Evolutionary conservation across 768 basidiomycete species (phyloP), one percentile per base, ranked within the genome.

Genomic region (Boletus tomentosulus): DNA sequence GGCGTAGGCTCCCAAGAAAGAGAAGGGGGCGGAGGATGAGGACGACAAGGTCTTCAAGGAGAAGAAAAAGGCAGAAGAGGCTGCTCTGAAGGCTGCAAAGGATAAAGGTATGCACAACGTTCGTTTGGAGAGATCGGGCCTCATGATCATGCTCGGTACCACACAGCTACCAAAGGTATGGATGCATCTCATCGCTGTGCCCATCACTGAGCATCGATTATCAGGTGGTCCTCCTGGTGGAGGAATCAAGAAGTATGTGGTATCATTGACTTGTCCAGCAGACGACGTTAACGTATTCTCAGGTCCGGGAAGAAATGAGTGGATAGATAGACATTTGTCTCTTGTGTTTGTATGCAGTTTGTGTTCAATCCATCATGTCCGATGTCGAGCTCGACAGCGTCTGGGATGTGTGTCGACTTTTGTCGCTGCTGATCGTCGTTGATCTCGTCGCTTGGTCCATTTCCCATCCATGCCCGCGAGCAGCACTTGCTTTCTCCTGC

Each of bases 191-290:
- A 11, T 28, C 47, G 39, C 28, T 31, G 27, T 58, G 30, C 56
- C 52, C 54, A 53, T 42, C 19, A 15, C 10, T 49, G 37, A 37
- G 13, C 27, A 35, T 47, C 12, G 37, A 30, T 16, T 41, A 24
- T 44, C 48, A 89, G 89, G 81, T 57, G 89, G 89, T 22, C 74
- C 86, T 10, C 78, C 84, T 50, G 83, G 82, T 19, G 76, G 80
- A 42, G 89, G 91, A 25, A 90, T 92, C 78, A 92, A 92, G 81
- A 92, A 92, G 90, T 91, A 71, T 62, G 86, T 77, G 27, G 50
- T 48, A 46, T 19, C 19, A 57, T 37, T 41, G 42, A 44, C 42
- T 53, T 31, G 54, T 53, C 46, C 12, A 35, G 52, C 51, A 22
- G 33, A 50, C 39, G 33, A 43, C 54, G 48, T 19, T 19, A 19